Evolutionary conservation across 495 filamentous ascomycete genomes (phyloP).

Genomic region (Alectoria sarmentosa): DNA sequence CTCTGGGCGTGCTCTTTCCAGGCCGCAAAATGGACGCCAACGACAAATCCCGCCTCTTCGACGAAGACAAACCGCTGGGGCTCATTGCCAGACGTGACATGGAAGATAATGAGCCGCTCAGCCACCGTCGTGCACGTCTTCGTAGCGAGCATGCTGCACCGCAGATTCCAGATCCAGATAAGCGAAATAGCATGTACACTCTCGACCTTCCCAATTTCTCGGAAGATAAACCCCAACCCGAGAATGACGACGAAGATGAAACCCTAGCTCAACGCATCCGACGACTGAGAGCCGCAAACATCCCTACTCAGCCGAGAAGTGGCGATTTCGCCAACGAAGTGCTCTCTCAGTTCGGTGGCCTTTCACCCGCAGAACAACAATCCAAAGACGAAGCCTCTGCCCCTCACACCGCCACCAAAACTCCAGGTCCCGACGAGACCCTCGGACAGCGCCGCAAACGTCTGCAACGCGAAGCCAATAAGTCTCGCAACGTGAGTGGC

Average conservation of each 20-base stretch:
- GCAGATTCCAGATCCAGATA: conserved; percentile 28
- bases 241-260: conserved; percentile 50
- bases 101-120: conserved; percentile 89
- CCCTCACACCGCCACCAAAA: conserved; percentile 24
- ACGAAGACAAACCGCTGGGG: conserved; percentile 66
- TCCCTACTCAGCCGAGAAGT: conserved; percentile 46
- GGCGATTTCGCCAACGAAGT: conserved; percentile 75
- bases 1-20: conserved; percentile 72
- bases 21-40: conserved; percentile 47
- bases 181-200: conserved; percentile 36
- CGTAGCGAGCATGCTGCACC: conserved; percentile 44
- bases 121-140: conserved; percentile 68
- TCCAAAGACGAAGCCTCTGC: conserved; percentile 8
- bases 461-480: conserved; percentile 60
- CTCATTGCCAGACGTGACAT: conserved; percentile 77
- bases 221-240: conserved; percentile 21
- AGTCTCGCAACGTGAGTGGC: conserved; percentile 29
- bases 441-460: conserved; percentile 78
- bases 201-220: conserved; percentile 22
- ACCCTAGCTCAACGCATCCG: conserved; percentile 68
- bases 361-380: conserved; percentile 29
- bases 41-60: conserved; percentile 33
- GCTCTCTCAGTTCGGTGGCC: conserved; percentile 59
- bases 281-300: conserved; percentile 52
- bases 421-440: conserved; percentile 61